These are phyloP conservation scores for Penicillium egyptiacum DNA, from an alignment of 495 filamentous ascomycete species.

Conservation along the genomic window DNA sequence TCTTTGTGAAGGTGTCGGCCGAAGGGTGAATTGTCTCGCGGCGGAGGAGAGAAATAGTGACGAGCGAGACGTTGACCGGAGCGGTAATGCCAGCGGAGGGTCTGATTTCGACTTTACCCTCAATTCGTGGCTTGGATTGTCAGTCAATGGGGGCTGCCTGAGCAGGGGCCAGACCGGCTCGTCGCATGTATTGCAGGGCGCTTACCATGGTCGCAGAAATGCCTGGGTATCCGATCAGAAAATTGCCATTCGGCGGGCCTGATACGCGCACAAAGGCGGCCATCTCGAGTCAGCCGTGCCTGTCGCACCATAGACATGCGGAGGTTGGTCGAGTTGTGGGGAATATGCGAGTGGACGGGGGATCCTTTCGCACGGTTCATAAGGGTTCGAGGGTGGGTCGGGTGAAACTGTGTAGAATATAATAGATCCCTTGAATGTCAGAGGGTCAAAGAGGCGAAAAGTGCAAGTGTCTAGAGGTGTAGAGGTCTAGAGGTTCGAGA, in stretches of 20 bases:
- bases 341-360: conserved; percentile 31
- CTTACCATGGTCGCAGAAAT: conserved; percentile 96
- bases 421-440: not conserved
- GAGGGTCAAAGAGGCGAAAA: not conserved
- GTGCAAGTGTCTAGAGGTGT: not conserved
- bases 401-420: not conserved
- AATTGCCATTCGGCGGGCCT: conserved; percentile 95
- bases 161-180: conserved; percentile 3
- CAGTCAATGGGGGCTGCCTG: conserved; percentile 2
- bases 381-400: conserved; percentile 17
- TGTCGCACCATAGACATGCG: conserved; percentile 49
- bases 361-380: conserved; percentile 35
- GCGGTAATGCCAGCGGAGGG: conserved; percentile 79
- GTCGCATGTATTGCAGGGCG: conserved; percentile 11
- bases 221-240: conserved; percentile 93
- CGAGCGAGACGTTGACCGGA: conserved; percentile 86
- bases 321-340: conserved; percentile 34
- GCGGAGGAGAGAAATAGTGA: conserved; percentile 89
- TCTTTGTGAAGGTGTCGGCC: conserved; percentile 90
- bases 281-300: conserved; percentile 53
- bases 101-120: conserved; percentile 97
- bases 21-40: conserved; percentile 96
- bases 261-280: conserved; percentile 95
- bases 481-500: conserved; percentile 2
- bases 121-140: conserved; percentile 75